Base-by-base conservation (phyloP, 1,284 basidiomycete genomes). In the Hypsizygus ulmarius region DNA sequence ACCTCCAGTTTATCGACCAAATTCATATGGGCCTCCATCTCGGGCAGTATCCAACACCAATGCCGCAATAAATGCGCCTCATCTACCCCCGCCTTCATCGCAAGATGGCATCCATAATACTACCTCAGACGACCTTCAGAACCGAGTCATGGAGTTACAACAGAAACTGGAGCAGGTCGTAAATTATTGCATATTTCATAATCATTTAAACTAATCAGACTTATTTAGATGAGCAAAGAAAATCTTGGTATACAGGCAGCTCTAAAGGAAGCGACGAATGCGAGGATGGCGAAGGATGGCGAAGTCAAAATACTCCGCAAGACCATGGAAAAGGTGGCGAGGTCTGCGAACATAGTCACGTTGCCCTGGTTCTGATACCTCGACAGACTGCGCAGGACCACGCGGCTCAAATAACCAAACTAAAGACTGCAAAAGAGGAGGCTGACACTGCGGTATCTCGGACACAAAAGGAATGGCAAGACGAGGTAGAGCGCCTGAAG, bases 401-500 rank as follows among this genome's bases (percentile, higher is more conserved):
- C 63, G 65, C 74, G 1, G 68, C 72, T 2, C 81, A 87, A 52
- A 52, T 85, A 14, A 67, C 70, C 8, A 80, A 75, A 52, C 64
- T 88, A 30, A 82, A 77, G 58, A 63, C 73, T 1, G 77, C 78
- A 1, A 86, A 79, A 53, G 81, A 84, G 39, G 77, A 77, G 45
- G 73, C 75, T 1, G 81, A 85, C 53, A 68, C 71, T 1, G 77
- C 74, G 53, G 78, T 81, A 49, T 57, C 65, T 2, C 69, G 78
- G 46, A 59, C 80, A 38, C 78, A 82, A 54, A 79, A 76, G 58
- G 74, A 82, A 40, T 71, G 80, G 67, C 78, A 80, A 52, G 78
- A 77, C 51, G 85, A 89, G 58, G 72, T 84, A 49, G 87, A 89
- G 59, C 76, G 83, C 21, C 58, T 87, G 47, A 82, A 77, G 58